These are phyloP conservation scores for Fraxinus sp. DNA, from an alignment of 305 asterid genomes.

Conservation along the genomic window DNA sequence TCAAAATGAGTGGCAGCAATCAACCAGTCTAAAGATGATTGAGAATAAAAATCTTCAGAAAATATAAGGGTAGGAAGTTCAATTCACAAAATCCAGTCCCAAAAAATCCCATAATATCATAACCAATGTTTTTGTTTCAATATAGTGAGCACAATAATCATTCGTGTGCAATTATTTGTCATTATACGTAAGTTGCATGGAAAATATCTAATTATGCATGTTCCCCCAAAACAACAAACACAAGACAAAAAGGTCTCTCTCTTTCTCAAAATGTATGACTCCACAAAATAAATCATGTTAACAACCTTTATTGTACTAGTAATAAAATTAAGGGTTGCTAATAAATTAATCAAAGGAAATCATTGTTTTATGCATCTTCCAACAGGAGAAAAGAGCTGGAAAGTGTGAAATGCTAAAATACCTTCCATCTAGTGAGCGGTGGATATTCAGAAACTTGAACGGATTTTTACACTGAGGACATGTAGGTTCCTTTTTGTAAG, in stretches of 20 bases:
- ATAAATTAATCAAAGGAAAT: neutral
- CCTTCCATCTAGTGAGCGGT: slow-evolving; percentile 88
- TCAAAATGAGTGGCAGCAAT: neutral
- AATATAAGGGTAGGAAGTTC: neutral
- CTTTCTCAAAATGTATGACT: neutral
- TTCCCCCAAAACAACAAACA: neutral
- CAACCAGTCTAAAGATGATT: neutral
- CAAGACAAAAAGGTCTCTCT: neutral
- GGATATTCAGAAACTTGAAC: slow-evolving; percentile 66
- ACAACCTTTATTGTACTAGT: neutral
- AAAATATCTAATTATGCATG: neutral
- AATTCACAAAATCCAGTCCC: neutral
- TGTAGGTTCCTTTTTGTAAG: slow-evolving; percentile 71
- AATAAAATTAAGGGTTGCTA: neutral
- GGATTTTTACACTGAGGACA: slow-evolving; percentile 88
- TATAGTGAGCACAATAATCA: neutral
- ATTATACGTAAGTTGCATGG: neutral
- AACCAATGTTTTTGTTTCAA: neutral
- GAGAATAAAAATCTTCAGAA: neutral
- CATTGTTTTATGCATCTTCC: slow-evolving; percentile 5
- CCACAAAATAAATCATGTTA: neutral
- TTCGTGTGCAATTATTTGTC: neutral
- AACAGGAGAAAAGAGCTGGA: neutral
- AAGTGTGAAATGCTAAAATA: slow-evolving; percentile 20
- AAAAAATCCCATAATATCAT: neutral